phyloP scores from a whole-genome alignment of 352 stramenopile species.

The Elongisporangium prolatum region DNA sequence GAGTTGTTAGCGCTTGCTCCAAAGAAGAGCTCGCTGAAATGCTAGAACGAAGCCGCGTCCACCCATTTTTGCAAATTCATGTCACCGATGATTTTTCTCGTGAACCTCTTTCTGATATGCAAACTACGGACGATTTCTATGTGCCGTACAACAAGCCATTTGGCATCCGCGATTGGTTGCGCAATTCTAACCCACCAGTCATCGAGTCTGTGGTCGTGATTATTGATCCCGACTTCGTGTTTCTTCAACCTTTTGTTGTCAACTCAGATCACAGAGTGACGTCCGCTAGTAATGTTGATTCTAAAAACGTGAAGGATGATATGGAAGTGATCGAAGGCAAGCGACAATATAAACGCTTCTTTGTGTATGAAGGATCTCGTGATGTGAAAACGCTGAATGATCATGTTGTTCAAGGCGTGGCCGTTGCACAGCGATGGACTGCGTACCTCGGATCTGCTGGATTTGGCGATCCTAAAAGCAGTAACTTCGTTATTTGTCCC shows the following conservation, averaged over 20 bases:
- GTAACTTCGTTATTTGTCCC: conserved; percentile 37
- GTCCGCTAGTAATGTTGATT: conserved; percentile 41
- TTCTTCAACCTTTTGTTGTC: conserved; percentile 57
- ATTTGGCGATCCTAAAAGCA: conserved; percentile 24
- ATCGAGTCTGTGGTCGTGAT: conserved; percentile 52
- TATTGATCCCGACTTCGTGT: conserved; percentile 71
- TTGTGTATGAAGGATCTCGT: conserved; percentile 64
- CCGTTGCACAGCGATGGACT: conserved; percentile 50
- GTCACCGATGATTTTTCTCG: conserved; percentile 49
- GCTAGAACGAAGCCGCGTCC: conserved; percentile 19
- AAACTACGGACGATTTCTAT: conserved; percentile 31
- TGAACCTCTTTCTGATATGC: conserved; percentile 13
- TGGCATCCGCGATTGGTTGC: conserved; percentile 67
- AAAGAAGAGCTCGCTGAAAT: conserved; percentile 35
- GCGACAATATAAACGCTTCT: conserved; percentile 78
- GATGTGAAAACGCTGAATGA: conserved; percentile 28
- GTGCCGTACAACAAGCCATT: conserved; percentile 68
- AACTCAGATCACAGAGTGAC: conserved; percentile 59
- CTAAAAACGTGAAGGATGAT: conserved; percentile 50
- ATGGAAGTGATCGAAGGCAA: conserved; percentile 67
- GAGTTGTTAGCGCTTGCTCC: conserved; percentile 62
- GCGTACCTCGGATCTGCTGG: conserved; percentile 25
- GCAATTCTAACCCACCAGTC: conserved; percentile 55
- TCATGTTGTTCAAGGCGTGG: conserved; percentile 33
- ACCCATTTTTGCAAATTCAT: conserved; percentile 48